Evolutionary conservation across 2,329 filamentous ascomycete genomes (phyloP), one percentile per base, ranked within the genome.

Genomic region (Colletotrichum caudatum): DNA sequence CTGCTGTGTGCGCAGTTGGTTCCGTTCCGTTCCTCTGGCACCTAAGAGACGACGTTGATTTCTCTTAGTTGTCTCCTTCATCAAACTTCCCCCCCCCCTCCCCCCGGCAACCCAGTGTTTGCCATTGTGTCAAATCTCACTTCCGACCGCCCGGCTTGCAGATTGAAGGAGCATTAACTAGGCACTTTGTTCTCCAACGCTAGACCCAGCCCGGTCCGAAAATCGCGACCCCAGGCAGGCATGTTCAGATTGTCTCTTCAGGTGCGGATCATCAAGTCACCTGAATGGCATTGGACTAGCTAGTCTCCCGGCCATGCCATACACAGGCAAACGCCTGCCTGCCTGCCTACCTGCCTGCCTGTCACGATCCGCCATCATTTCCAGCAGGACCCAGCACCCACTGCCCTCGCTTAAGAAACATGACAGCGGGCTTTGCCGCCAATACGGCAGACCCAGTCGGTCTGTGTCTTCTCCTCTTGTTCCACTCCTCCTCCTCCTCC

Each of bases 361-460:
- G 59, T 56, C 59, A 35, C 46, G 59, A 56, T 69, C 66, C 69
- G 54, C 54, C 39, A 48, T 72, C 65, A 72, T 72, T 72, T 72
- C 46, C 69, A 64, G 12, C 59, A 54, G 59, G 58, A 60, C 35
- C 69, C 60, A 64, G 63, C 54, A 53, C 23, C 69, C 60, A 59
- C 46, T 23, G 48, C 26, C 11, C 54, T 69, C 60, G 46, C 58
- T 48, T 64, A 46, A 33, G 16, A 51, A 26, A 8, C 14, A 33
- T 71, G 65, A 72, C 69, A 69, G 65, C 69, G 69, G 69, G 53
- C 54, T 69, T 69, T 72, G 69, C 69, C 69, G 69, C 9, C 58
- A 56, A 64, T 64, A 54, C 60, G 60, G 59, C 53, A 46, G 20
- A 44, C 46, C 23, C 53, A 53, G 26, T 33, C 69, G 37, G 37